Evolutionary conservation across 176 grass and related monocot species (phyloP), one percentile per base, ranked within the genome.

Genomic region (Puya raimondii): DNA sequence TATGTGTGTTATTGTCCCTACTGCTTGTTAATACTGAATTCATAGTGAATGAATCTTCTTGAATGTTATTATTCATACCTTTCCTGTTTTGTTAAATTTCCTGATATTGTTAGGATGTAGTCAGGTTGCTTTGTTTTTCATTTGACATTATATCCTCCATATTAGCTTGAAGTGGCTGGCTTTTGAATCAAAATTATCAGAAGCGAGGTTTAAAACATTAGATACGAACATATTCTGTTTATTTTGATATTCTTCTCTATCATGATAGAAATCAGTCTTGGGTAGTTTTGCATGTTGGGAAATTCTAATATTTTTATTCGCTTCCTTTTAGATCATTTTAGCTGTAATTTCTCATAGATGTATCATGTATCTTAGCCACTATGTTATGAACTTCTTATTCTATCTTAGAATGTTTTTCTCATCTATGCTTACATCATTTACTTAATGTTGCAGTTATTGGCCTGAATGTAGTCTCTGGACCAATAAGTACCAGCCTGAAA

Each of bases 401-500:
- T 61, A 7, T 21, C 14, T 10, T 20, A 18, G 21, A 61, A 61
- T 3, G 1, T 18, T 70, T 69, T 73, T 47, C 20, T 72, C 10
- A 56, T 23, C 49, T 23, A 74, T 52, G 22, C 25, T 71, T 68
- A 68, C 27, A 27, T 54, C 57, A 26, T 67, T 64, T 53, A 54
- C 51, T 61, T 67, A 66, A 20, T 78, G 72, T 76, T 50, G 53
- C 80, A 92, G 86, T 50, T 79, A 58, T 77, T 74, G 77, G 53
- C 63, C 64, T 49, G 72, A 67, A 47, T 85, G 76, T 83, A 65
- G 66, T 47, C 77, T 97, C 26, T 97, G 93, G 93, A 97, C 84
- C 51, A 80, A 87, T 71, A 97, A 92, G 76, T 92, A 92, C 82
- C 79, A 67, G 17, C 93, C 93, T 17, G 93, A 92, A 80, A 80